Base-by-base conservation (phyloP, 179 eudicot genomes). In the Camellia oleifera region DNA sequence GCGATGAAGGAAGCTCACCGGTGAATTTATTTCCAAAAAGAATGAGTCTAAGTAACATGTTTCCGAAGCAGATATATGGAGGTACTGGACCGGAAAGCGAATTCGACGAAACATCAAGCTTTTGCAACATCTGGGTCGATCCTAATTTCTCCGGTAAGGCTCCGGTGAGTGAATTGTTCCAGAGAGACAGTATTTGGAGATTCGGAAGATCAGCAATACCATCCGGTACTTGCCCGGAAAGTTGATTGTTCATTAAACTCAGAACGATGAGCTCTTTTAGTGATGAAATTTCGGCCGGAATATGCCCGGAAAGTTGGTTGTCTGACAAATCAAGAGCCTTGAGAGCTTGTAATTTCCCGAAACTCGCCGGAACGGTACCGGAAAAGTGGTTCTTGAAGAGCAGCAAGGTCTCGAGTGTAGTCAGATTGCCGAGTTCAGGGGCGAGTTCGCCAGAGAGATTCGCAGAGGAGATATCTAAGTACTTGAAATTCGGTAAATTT, bases 41-140 rank as follows among this genome's bases (percentile, higher is more conserved):
- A 4, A 91, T 74, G n/a, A 96, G 89, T 76, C 84, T 94, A 6
- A 48, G 77, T 0, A 96, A 80, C 72, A 79, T 82, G 83, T 94
- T 90, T 3, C 92, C 88, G 52, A 77, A 74, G 77, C 99, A 94
- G 5, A 96, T 82, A 23, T 83, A 57, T 8, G 84, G 82, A 7
- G 99, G 99, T 53, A 96, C 72, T 0, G 91, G 76, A 69, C 99
- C 99, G 53, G 90, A 50, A 7, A 96, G 84, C 1, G 42, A 81
- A 71, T 96, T 96, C 4, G 99, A 85, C 2, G 99, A 96, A 13
- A 96, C 98, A 60, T 96, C 99, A 56, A 96, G 85, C 74, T 81
- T 85, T 71, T 79, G 87, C 44, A 96, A 77, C 77, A 77, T 89
- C 17, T 86, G 89, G 77, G 88, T 90, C 40, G 85, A 76, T 5